phyloP scores from a whole-genome alignment of 2,329 filamentous ascomycete genomes.

The Aspergillus spinulosporus region DNA sequence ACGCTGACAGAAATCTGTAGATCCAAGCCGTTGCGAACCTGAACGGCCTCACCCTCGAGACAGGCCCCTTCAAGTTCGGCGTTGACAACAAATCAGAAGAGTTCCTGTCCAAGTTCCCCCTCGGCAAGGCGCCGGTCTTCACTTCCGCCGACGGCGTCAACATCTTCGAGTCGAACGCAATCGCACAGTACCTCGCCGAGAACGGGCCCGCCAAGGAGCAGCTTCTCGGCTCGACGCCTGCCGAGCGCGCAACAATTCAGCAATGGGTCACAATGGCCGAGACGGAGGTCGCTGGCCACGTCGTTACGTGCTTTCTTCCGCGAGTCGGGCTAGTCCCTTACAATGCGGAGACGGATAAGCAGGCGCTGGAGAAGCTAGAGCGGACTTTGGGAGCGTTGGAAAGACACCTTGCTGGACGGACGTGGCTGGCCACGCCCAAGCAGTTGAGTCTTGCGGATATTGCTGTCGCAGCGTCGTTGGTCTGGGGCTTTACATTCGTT shows the following conservation, averaged over 20 bases:
- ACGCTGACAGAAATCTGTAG: conserved; percentile 8
- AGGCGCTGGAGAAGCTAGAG: conserved; percentile 22
- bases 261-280: conserved; percentile 51
- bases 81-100: conserved; percentile 48
- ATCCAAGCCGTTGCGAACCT: conserved; percentile 36
- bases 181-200: conserved; percentile 50
- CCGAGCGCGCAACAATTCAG: conserved; percentile 45
- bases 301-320: conserved; percentile 24
- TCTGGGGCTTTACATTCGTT: conserved; percentile 28
- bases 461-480: conserved; percentile 25
- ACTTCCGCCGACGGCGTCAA: conserved; percentile 50
- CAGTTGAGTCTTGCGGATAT: conserved; percentile 33
- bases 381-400: conserved; percentile 24
- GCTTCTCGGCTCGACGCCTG: conserved; percentile 46
- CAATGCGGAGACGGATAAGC: conserved; percentile 25
- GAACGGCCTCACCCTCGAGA: conserved; percentile 34
- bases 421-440: conserved; percentile 24
- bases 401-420: conserved; percentile 21
- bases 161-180: conserved; percentile 51
- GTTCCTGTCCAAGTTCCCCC: conserved; percentile 53
- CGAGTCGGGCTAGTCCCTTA: conserved; percentile 23
- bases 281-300: conserved; percentile 24
- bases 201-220: conserved; percentile 48
- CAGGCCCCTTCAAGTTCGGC: conserved; percentile 44
- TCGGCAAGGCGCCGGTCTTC: conserved; percentile 55